A percentile compares a stretch with the other conserved stretches of the same genome.
phyloP scores from a whole-genome alignment of 208 protist species.

The Trypanosoma melophagium region DNA sequence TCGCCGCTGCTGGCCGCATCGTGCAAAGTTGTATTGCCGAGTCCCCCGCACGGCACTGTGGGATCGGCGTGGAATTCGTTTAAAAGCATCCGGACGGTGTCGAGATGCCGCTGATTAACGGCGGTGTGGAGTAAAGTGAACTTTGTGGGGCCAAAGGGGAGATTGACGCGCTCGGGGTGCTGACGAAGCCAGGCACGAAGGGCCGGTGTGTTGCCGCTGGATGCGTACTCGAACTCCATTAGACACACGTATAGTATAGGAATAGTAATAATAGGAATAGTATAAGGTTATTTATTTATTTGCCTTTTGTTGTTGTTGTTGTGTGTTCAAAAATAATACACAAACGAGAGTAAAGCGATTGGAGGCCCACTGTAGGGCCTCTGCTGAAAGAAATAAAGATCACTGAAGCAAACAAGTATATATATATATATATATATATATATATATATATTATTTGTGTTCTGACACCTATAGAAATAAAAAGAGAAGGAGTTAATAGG shows the following conservation, averaged over 20 bases:
- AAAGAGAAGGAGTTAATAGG: constrained; percentile 11
- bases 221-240: constrained; percentile 54
- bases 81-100: constrained; percentile 51
- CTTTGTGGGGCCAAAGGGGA: constrained; percentile 29
- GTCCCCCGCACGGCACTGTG: constrained; percentile 44
- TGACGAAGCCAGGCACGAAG: constrained; percentile 52
- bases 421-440: too few species aligned
- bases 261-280: background rate
- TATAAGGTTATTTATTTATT: background rate
- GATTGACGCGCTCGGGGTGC: constrained; percentile 51
- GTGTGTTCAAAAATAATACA: too few species aligned
- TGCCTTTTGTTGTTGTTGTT: too few species aligned
- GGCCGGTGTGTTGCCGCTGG: constrained; percentile 41
- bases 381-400: too few species aligned
- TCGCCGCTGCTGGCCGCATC: constrained; percentile 32
- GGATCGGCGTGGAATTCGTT: constrained; percentile 66
- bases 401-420: too few species aligned
- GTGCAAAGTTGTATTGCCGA: constrained; percentile 53
- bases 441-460: too few species aligned
- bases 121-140: constrained; percentile 56
- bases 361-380: too few species aligned
- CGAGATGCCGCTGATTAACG: constrained; percentile 29
- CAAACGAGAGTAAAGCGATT: too few species aligned
- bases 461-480: background rate
- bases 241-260: too few species aligned